These are phyloP conservation scores for Hydnum rufescens DNA, from an alignment of 768 basidiomycete species.

Conservation along the genomic window DNA sequence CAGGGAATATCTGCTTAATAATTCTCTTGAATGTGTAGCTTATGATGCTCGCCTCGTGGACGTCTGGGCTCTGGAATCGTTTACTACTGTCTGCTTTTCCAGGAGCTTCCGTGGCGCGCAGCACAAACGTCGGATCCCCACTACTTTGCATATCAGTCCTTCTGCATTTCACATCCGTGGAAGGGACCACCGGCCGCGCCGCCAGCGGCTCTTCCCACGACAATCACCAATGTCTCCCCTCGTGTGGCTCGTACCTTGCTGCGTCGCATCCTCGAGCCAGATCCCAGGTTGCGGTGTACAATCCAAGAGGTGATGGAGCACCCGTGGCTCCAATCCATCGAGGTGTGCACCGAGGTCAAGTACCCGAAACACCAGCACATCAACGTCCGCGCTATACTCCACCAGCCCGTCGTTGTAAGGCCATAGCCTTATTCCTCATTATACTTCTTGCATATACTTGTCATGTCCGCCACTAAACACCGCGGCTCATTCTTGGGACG, in stretches of 20 bases:
- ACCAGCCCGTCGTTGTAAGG: not conserved
- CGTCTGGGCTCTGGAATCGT: conserved; percentile 94
- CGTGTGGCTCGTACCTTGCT: conserved; percentile 66
- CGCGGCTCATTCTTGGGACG: too few relatives aligned
- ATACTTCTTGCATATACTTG: too few relatives aligned
- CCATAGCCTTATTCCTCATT: too few relatives aligned
- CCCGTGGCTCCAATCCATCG: conserved; percentile 60
- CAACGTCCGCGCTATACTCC: conserved; percentile 11
- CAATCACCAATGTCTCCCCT: conserved; percentile 78
- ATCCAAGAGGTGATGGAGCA: conserved; percentile 70
- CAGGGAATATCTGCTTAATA: not conserved
- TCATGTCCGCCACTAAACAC: too few relatives aligned
- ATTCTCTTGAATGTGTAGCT: conserved; percentile 31
- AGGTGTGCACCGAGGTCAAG: conserved; percentile 48
- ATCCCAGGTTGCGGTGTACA: conserved; percentile 51
- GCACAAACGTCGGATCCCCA: conserved; percentile 68
- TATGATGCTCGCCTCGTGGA: conserved; percentile 96
- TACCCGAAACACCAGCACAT: conserved; percentile 56
- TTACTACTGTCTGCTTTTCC: conserved; percentile 96
- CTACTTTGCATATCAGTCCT: conserved; percentile 50
- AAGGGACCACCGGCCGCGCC: conserved; percentile 30
- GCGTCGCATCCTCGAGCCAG: conserved; percentile 88
- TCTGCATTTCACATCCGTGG: conserved; percentile 19
- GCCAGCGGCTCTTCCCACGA: conserved; percentile 27
- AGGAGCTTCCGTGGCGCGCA: conserved; percentile 93